Base-by-base conservation (phyloP, 2,329 filamentous ascomycete species). In the Colletotrichum lentis region DNA sequence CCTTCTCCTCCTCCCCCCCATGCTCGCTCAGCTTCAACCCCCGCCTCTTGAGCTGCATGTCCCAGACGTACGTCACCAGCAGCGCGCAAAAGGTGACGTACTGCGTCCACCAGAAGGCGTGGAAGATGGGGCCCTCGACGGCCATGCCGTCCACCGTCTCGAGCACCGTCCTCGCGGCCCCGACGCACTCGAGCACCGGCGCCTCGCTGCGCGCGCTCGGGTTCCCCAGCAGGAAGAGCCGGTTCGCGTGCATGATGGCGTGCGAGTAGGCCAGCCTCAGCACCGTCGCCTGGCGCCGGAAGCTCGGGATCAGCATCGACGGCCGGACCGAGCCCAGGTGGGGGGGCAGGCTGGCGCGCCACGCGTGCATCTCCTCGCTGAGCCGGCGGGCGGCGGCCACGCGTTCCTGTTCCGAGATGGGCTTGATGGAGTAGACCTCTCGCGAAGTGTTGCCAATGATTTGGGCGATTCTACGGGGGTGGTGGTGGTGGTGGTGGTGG, bases 61-160 rank as follows among this genome's bases (percentile, higher is more conserved):
- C 77, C 77, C 83, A 85, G 2, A 87, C 81, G 64, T 86, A 87
- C 0, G 85, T 75, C 4, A 86, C 83, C 0, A 83, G 82, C 0
- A 87, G 77, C 0, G 85, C 84, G 69, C 83, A 86, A 64, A 86
- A 86, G 0, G 83, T 81, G 4, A 85, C 82, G 69, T 85, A 86
- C 44, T 84, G 82, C 27, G 82, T 86, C 73, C 83, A 85, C 82
- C 84, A 86, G 46, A 85, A 81, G 0, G 82, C 80, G 59, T 83
- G 79, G 57, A 71, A 71, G 27, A 70, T 66, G 22, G 69, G 67
- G 0, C 69, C 78, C 6, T 79, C 77, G 1, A 75, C 72, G 24
- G 79, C 79, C 37, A 83, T 76, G 12, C 77, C 76, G 59, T 82
- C 78, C 8, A 84, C 80, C 1, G 79, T 80, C 27, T 82, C 77